These are phyloP conservation scores for Daldinia loculata DNA, from an alignment of 495 filamentous ascomycete species.

Conservation along the genomic window DNA sequence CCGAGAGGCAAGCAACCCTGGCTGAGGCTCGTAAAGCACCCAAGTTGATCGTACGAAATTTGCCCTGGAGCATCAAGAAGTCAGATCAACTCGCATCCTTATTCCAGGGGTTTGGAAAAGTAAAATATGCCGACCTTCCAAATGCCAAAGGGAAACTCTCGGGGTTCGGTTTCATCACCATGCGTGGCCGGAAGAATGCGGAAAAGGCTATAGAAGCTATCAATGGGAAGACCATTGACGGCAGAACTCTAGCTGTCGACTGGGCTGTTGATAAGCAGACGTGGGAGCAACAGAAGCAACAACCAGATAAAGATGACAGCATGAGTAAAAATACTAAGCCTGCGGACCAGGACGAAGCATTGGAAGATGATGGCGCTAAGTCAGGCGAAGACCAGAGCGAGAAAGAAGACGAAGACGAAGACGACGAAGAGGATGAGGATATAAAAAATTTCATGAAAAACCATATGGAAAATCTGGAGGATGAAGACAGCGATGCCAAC, in stretches of 20 bases:
- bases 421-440: slow-evolving; percentile 53
- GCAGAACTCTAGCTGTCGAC: slow-evolving; percentile 87
- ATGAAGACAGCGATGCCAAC: slow-evolving; percentile 59
- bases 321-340: slow-evolving; percentile 46
- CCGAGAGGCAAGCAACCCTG: slow-evolving; percentile 63
- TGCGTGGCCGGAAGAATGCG: slow-evolving; percentile 89
- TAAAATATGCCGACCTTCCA: slow-evolving; percentile 82
- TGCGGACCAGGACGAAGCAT: slow-evolving; percentile 44
- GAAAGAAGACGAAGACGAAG: slow-evolving; percentile 47
- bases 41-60: slow-evolving; percentile 91
- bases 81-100: slow-evolving; percentile 77
- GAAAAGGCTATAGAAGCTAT: slow-evolving; percentile 84
- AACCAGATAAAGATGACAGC: slow-evolving; percentile 44
- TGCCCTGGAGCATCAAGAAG: slow-evolving; percentile 94
- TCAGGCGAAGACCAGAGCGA: slow-evolving; percentile 40
- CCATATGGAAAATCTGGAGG: slow-evolving; percentile 58
- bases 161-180: slow-evolving; percentile 92
- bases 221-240: slow-evolving; percentile 91
- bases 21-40: slow-evolving; percentile 68
- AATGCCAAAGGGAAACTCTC: slow-evolving; percentile 74
- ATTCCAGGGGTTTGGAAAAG: slow-evolving; percentile 88
- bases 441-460: slow-evolving; percentile 54
- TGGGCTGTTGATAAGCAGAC: slow-evolving; percentile 93
- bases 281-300: slow-evolving; percentile 72
- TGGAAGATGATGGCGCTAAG: slow-evolving; percentile 47